Evolutionary conservation across 345 rosid species (phyloP).

Genomic region (Dimocarpus longan): DNA sequence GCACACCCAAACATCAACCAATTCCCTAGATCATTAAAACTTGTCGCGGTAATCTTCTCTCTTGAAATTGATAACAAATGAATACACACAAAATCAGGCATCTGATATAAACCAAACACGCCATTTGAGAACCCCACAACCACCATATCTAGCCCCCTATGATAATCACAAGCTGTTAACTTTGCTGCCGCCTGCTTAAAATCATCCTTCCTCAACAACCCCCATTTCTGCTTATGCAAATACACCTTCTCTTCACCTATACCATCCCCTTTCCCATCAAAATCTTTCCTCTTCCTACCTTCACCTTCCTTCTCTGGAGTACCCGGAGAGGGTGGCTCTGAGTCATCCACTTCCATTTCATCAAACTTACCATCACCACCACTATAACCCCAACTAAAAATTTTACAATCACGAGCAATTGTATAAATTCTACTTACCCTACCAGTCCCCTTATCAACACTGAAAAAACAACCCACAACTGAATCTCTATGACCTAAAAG

Average conservation of each 20-base stretch:
- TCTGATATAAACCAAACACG: conserved; percentile 87
- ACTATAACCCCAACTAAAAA: conserved; percentile 73
- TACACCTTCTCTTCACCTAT: conserved; percentile 38
- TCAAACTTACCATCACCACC: conserved; percentile 30
- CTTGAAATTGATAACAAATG: conserved; percentile 82
- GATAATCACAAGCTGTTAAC: conserved; percentile 82
- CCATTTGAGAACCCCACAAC: conserved; percentile 95
- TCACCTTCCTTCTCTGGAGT: conserved; percentile 62
- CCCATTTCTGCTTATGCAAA: conserved; percentile 77
- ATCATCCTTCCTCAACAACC: conserved; percentile 75
- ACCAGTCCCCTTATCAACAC: conserved; percentile 64
- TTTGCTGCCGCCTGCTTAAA: conserved; percentile 70
- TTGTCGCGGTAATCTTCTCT: conserved; percentile 85
- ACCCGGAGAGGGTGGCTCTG: conserved; percentile 63
- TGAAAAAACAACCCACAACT: conserved; percentile 84
- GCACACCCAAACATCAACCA: conserved; percentile 98
- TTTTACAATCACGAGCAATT: conserved; percentile 70
- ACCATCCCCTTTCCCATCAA: conserved; percentile 47
- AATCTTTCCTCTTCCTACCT: conserved; percentile 63
- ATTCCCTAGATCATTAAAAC: conserved; percentile 84
- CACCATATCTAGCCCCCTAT: conserved; percentile 74
- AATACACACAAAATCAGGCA: conserved; percentile 93
- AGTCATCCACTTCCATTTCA: conserved; percentile 32
- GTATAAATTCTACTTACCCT: conserved; percentile 64
- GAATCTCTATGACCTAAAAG: conserved; percentile 88